A percentile compares a stretch with the other conserved stretches of the same genome.
These are phyloP conservation scores for Penium margaritaceum DNA, from an alignment of 139 green algal genomes.

Conservation along the genomic window DNA sequence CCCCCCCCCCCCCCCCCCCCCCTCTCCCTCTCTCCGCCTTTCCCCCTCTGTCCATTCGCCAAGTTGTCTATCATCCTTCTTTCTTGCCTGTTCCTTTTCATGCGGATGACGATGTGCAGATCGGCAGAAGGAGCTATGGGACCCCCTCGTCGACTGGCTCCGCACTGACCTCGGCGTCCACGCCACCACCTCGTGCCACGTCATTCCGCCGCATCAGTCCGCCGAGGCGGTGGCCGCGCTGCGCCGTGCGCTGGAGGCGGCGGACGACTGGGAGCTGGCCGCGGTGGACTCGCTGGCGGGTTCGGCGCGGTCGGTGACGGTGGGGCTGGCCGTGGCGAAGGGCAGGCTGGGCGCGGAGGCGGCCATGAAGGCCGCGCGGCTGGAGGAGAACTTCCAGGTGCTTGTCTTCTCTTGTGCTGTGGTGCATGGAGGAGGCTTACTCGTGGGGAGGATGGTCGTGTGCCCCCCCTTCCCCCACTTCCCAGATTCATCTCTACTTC, in stretches of 20 bases:
- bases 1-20: neutral
- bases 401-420: conserved; percentile 10
- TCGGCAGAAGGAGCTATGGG: conserved; percentile 53
- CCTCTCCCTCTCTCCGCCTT: neutral
- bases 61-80: neutral
- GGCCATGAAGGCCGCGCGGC: conserved; percentile 49
- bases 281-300: conserved; percentile 63
- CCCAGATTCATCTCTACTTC: too few relatives aligned
- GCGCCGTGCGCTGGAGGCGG: conserved; percentile 17
- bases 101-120: too few relatives aligned
- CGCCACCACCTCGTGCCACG: conserved; percentile 10
- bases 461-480: too few relatives aligned
- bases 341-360: conserved; percentile 55
- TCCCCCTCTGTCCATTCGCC: neutral
- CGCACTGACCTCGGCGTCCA: conserved; percentile 45
- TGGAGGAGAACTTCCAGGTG: conserved; percentile 47
- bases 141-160: conserved; percentile 64
- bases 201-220: conserved; percentile 24
- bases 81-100: neutral
- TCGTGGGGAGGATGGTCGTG: too few relatives aligned
- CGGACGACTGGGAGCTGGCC: conserved; percentile 71
- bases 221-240: conserved; percentile 3
- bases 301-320: conserved; percentile 71
- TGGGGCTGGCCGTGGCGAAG: conserved; percentile 66
- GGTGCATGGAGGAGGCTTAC: too few relatives aligned